Percentiles rank a stretch among this genome's conserved stretches.
These are phyloP conservation scores for Nitzschia inconspicua DNA, from an alignment of 108 stramenopile genomes.

Conservation along the genomic window DNA sequence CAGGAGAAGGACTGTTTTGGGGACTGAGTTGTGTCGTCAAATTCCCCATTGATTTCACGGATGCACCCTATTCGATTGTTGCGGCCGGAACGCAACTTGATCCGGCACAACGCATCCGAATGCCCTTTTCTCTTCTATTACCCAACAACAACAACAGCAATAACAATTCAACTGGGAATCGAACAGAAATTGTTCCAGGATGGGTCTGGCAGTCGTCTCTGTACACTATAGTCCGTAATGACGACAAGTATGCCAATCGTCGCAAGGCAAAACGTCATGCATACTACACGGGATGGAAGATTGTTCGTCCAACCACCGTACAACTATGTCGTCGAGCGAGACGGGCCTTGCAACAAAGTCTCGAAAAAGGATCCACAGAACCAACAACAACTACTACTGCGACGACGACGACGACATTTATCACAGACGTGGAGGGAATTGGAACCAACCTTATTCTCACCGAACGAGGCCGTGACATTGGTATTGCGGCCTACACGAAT, in stretches of 20 bases:
- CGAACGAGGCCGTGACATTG: constrained; percentile 49
- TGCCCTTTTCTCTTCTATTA: constrained; percentile 86
- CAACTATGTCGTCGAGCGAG: constrained; percentile 59
- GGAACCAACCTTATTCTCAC: constrained; percentile 61
- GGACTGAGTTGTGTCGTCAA: constrained; percentile 84
- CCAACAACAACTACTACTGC: constrained; percentile 28
- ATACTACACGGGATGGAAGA: constrained; percentile 78
- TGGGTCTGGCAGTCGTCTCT: constrained; percentile 85
- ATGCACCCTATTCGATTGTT: constrained; percentile 87
- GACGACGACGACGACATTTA: too few species aligned
- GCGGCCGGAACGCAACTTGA: constrained; percentile 84
- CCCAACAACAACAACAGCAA: too few species aligned
- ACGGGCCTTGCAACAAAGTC: constrained; percentile 27
- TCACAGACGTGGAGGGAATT: constrained; percentile 44
- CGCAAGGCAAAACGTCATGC: constrained; percentile 68
- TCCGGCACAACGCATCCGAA: constrained; percentile 78
- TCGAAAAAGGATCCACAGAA: background rate
- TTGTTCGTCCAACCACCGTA: constrained; percentile 58
- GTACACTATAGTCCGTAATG: constrained; percentile 81
- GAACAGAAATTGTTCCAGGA: constrained; percentile 85
- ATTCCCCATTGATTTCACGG: constrained; percentile 84
- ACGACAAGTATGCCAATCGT: constrained; percentile 77
- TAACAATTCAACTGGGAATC: constrained; percentile 53
- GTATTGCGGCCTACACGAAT: constrained; percentile 72
- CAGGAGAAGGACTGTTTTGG: constrained; percentile 94